phyloP scores from a whole-genome alignment of 345 rosid genomes.

The Brassica incana region DNA sequence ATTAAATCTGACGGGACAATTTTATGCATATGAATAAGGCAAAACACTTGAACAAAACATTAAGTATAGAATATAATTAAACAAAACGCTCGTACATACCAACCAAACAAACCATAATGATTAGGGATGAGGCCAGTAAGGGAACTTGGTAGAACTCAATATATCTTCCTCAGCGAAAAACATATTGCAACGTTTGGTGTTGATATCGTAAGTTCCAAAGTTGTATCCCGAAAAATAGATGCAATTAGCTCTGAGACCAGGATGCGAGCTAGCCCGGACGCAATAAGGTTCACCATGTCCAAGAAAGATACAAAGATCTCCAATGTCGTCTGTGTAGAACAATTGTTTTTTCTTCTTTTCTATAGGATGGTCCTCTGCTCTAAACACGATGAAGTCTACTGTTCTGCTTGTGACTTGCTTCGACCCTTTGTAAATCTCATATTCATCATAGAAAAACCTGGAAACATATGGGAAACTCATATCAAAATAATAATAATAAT shows the following conservation, averaged over 20 bases:
- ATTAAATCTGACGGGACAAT: background rate
- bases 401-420: background rate
- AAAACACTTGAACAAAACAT: background rate
- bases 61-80: background rate
- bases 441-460: background rate
- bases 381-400: constrained; percentile 13
- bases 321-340: constrained; percentile 8
- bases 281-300: constrained; percentile 7
- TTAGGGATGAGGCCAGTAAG: background rate
- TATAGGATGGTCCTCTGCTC: background rate
- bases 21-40: background rate
- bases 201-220: constrained; percentile 12
- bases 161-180: background rate
- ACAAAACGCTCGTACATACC: background rate
- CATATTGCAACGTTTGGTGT: background rate
- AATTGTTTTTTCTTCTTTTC: background rate
- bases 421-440: background rate
- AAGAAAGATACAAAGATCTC: constrained; percentile 15
- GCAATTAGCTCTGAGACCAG: constrained; percentile 23
- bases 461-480: background rate
- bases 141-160: background rate
- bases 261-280: constrained; percentile 8
- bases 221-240: constrained; percentile 6
- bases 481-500: too few species aligned
- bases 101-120: background rate